phyloP scores from a whole-genome alignment of 2,329 filamentous ascomycete genomes.

The Fusarium zealandicum region DNA sequence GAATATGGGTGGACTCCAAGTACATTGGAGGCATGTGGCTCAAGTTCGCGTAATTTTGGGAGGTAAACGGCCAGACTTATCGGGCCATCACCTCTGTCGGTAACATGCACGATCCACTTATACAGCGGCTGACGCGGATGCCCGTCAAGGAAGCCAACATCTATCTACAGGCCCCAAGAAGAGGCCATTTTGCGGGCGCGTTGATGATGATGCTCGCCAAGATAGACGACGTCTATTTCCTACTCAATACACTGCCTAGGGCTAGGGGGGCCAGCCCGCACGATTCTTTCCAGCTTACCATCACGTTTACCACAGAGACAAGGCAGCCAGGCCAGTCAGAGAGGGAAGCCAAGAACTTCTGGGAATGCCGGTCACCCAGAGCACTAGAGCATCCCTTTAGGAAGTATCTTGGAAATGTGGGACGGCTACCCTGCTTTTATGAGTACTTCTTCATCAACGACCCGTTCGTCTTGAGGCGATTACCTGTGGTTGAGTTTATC shows the following conservation, averaged over 20 bases:
- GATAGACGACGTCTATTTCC: constrained; percentile 1
- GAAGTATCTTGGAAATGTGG: not conserved
- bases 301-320: constrained; percentile 12
- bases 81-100: not conserved
- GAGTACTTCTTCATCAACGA: constrained; percentile 20
- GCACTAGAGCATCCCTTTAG: not conserved
- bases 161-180: constrained; percentile 6
- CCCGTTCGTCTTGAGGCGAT: not conserved
- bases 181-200: constrained; percentile 12
- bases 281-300: not conserved
- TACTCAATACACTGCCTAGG: not conserved
- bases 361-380: constrained; percentile 14
- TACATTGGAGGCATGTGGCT: constrained; percentile 11
- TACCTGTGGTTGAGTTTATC: not conserved
- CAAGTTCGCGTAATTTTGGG: constrained; percentile 18
- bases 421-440: constrained; percentile 16
- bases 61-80: not conserved
- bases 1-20: constrained; percentile 10
- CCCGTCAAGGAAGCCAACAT: not conserved
- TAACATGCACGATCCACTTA: constrained; percentile 13
- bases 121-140: not conserved
- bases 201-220: constrained; percentile 26
- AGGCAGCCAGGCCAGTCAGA: constrained; percentile 3
- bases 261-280: not conserved
- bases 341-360: constrained; percentile 24